Base-by-base conservation (phyloP, 108 stramenopile species). In the Nannochloropsis oceanica region DNA sequence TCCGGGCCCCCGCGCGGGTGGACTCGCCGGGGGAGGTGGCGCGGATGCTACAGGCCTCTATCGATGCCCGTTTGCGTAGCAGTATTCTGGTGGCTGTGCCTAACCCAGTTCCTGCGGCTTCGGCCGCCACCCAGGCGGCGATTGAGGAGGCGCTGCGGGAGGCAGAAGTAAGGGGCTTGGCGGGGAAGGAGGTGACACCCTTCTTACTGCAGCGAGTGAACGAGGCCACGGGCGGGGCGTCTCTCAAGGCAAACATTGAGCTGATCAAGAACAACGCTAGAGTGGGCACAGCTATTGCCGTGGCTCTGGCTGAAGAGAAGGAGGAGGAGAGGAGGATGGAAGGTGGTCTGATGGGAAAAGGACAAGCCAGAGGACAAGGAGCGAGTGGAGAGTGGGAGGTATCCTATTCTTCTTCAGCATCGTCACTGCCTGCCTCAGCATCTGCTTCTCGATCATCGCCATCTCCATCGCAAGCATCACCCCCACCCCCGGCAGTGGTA, bases 81-180 rank as follows among this genome's bases (percentile, higher is more conserved):
- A 97, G 97, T n/a, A 94, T 95, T 91, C 85, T 99, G 44, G 92
- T 99, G 5, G 97, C 94, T 2, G 96, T 98, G 27, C 98, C 99
- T 73, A 98, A 98, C 89, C 88, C 94, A 50, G 91, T 95, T 88
- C 95, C 97, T 11, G 34, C 84, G 44, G 94, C 95, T 10, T 94
- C 93, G 82, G 93, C 50, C n/a, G 91, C 50, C 83, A 93, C 97
- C 25, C 95, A 97, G 84, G 83, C 80, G 8, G 96, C 96, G 34
- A 95, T 98, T 82, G 92, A 93, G 85, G 84, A 88, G 43, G 96
- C 96, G 0, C 85, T 99, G 26, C 43, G 73, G 27, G 94, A 92
- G 46, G 95, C 96, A 12, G 85, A 90, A 11, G 87, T 84, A 12
- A 81, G 83, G n/a, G 91, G 90, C 7, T 88, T 97, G 42, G 82